Conservation (phyloP, 2,329 filamentous ascomycete species). For the Talaromyces rugulosus region DNA sequence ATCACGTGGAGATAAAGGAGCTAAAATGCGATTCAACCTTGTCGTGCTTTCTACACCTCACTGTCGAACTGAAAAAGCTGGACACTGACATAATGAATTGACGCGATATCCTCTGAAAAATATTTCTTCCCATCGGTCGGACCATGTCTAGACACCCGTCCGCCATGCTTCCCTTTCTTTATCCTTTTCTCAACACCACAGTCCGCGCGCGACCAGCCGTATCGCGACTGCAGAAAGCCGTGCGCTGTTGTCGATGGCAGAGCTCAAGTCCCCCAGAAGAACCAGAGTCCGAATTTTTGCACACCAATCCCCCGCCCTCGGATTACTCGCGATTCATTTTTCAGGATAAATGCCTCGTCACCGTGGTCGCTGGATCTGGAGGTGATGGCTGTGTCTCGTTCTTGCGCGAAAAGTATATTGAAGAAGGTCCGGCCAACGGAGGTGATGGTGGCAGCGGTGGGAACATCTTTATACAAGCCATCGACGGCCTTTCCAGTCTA, state of each 20-base stretch:
- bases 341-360: conserved; percentile 77
- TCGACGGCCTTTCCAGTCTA: conserved; percentile 83
- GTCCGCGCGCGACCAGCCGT: conserved; percentile 14
- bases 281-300: conserved; percentile 37
- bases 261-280: conserved; percentile 18
- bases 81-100: neutral
- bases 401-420: conserved; percentile 81
- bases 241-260: conserved; percentile 19
- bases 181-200: conserved; percentile 24
- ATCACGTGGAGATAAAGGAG: conserved; percentile 6
- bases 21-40: neutral
- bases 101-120: neutral
- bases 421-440: conserved; percentile 86
- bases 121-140: neutral
- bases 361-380: conserved; percentile 72
- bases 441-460: conserved; percentile 91
- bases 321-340: conserved; percentile 83
- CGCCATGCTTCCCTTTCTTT: conserved; percentile 31
- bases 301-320: conserved; percentile 75
- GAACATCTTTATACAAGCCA: conserved; percentile 89
- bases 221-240: conserved; percentile 4
- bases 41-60: neutral
- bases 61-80: neutral
- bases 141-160: conserved; percentile 15
- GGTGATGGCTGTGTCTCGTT: conserved; percentile 95